Conservation (phyloP, 1,139 yeast genomes). For the Pichia sp. region DNA sequence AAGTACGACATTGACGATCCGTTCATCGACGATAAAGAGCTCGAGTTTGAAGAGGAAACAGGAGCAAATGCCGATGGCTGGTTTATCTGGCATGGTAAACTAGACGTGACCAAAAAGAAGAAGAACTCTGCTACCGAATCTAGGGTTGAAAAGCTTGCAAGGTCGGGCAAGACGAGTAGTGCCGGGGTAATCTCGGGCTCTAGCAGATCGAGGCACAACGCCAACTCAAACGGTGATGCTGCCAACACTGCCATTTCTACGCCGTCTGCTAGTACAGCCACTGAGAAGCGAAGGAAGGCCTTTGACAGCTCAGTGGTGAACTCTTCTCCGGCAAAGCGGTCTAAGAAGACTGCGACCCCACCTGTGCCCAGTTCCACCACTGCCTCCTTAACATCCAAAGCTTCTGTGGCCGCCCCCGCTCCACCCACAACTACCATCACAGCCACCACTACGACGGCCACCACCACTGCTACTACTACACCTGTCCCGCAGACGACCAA, state of each 20-base stretch:
- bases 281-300: neutral
- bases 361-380: neutral
- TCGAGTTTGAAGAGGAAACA: slow-evolving; percentile 89
- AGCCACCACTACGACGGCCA: neutral
- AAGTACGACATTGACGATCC: slow-evolving; percentile 93
- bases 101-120: slow-evolving; percentile 54
- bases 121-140: neutral
- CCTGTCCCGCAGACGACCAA: neutral
- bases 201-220: neutral
- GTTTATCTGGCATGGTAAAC: slow-evolving; percentile 92
- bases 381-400: neutral
- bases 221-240: neutral
- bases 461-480: neutral
- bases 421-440: neutral
- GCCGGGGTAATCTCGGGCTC: neutral
- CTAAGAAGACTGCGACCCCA: neutral
- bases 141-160: neutral
- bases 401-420: neutral
- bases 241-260: neutral
- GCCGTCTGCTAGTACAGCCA: neutral
- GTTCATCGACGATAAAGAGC: slow-evolving; percentile 90
- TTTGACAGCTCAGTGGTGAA: neutral
- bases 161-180: neutral
- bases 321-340: neutral
- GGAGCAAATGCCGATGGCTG: slow-evolving; percentile 94